Evolutionary conservation across 108 stramenopile genomes (phyloP).

Genomic region (Fragilariopsis cylindrus): DNA sequence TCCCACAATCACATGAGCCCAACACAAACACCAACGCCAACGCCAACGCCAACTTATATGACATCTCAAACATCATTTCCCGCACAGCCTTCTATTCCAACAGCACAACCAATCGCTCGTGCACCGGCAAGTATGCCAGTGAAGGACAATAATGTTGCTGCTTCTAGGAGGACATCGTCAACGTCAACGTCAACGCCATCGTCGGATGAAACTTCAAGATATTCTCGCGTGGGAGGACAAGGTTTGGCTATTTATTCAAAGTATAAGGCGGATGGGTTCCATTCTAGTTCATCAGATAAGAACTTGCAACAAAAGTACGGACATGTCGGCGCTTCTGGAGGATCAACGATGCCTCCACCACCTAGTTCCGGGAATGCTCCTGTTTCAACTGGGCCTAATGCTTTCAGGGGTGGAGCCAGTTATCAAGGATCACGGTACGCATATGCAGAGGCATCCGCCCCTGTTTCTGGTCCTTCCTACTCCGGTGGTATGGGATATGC

Average conservation of each 20-base stretch:
- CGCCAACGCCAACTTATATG: neutral
- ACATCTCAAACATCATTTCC: neutral
- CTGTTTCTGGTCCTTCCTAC: conserved; percentile 18
- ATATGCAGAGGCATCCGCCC: conserved; percentile 11
- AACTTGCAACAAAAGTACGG: conserved; percentile 84
- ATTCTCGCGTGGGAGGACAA: conserved; percentile 54
- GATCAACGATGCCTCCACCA: conserved; percentile 34
- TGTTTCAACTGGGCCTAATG: conserved; percentile 33
- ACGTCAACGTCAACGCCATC: neutral
- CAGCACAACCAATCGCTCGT: conserved; percentile 4
- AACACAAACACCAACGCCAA: neutral
- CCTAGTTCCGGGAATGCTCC: conserved; percentile 26
- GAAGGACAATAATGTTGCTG: neutral
- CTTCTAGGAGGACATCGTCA: neutral
- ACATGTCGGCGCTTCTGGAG: conserved; percentile 30
- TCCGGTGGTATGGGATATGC: conserved; percentile 1
- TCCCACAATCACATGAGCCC: neutral
- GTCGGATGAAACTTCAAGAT: conserved; percentile 22
- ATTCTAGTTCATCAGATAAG: conserved; percentile 78
- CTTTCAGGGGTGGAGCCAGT: conserved; percentile 34
- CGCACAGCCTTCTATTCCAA: neutral
- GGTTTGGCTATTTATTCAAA: conserved; percentile 35
- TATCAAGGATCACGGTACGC: conserved; percentile 18
- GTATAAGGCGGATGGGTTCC: conserved; percentile 88
- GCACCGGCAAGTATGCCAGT: conserved; percentile 7